Conservation (phyloP, 2,329 filamentous ascomycete genomes). For the Fusarium acutatum region DNA sequence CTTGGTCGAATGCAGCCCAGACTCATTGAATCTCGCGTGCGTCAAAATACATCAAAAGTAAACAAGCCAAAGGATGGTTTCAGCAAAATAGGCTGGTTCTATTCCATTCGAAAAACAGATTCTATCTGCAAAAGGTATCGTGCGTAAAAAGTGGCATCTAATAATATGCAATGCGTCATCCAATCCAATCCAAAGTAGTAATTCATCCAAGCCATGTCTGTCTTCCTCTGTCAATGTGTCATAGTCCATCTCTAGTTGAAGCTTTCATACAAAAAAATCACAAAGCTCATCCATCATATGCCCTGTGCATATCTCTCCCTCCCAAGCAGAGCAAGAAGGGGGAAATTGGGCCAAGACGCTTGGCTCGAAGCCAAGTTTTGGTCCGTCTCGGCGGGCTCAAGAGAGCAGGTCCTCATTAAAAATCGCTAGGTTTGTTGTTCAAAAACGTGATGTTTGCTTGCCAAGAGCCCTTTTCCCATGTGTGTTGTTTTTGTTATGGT, state of each 20-base stretch:
- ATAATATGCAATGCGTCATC: slow-evolving; percentile 11
- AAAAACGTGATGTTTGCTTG: slow-evolving; percentile 33
- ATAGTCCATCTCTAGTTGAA: slow-evolving; percentile 33
- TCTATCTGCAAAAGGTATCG: slow-evolving; percentile 39
- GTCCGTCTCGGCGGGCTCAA: slow-evolving; percentile 4
- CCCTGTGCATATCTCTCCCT: neutral
- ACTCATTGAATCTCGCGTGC: neutral
- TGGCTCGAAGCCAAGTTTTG: neutral
- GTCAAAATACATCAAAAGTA: neutral
- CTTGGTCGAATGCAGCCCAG: neutral
- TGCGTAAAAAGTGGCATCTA: slow-evolving; percentile 23
- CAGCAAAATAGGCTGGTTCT: slow-evolving; percentile 4
- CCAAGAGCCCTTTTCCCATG: slow-evolving; percentile 26
- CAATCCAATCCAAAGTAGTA: slow-evolving; percentile 23
- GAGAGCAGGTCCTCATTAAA: slow-evolving; percentile 39
- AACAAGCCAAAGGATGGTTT: neutral
- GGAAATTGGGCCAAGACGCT: slow-evolving; percentile 15
- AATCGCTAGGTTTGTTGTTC: slow-evolving; percentile 31
- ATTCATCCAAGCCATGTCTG: slow-evolving; percentile 35
- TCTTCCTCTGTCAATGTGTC: slow-evolving; percentile 26
- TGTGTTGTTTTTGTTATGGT: slow-evolving; percentile 3
- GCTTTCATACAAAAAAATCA: slow-evolving; percentile 22
- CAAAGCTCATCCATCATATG: slow-evolving; percentile 15
- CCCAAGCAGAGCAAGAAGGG: neutral
- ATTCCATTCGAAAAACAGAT: slow-evolving; percentile 5